Percentiles rank a stretch among this genome's conserved stretches.
Conservation (phyloP, 2,329 filamentous ascomycete genomes). For the Arachnomyces sp. region DNA sequence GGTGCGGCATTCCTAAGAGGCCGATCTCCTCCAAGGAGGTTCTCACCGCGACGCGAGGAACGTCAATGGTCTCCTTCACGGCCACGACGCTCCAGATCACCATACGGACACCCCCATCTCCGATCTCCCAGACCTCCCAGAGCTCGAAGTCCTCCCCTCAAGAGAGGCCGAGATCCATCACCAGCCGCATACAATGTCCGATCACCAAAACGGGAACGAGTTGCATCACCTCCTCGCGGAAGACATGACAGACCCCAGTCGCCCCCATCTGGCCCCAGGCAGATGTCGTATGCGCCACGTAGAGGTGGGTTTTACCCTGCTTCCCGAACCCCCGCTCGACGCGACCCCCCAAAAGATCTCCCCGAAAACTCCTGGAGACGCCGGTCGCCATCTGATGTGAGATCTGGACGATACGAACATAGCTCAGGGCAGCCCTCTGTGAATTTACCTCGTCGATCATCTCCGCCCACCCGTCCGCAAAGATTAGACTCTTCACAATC, state of each 20-base stretch:
- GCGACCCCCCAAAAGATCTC: constrained; percentile 43
- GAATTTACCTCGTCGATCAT: constrained; percentile 54
- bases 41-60: constrained; percentile 34
- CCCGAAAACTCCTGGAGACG: constrained; percentile 46
- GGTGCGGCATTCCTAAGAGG: constrained; percentile 24
- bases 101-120: constrained; percentile 20
- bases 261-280: constrained; percentile 29
- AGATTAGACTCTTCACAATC: constrained; percentile 20
- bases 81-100: constrained; percentile 34
- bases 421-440: constrained; percentile 49
- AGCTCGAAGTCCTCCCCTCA: constrained; percentile 25
- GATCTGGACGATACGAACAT: constrained; percentile 35
- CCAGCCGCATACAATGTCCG: constrained; percentile 26
- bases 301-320: too few relatives aligned
- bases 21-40: constrained; percentile 32
- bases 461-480: constrained; percentile 42
- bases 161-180: constrained; percentile 30
- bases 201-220: constrained; percentile 27
- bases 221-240: constrained; percentile 20
- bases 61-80: constrained; percentile 31
- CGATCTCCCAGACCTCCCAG: constrained; percentile 24
- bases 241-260: constrained; percentile 33
- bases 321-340: constrained; percentile 48
- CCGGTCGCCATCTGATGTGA: constrained; percentile 46
- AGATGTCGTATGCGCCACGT: too few relatives aligned